phyloP scores from a whole-genome alignment of 345 rosid genomes.

The Gossypium longicalyx region DNA sequence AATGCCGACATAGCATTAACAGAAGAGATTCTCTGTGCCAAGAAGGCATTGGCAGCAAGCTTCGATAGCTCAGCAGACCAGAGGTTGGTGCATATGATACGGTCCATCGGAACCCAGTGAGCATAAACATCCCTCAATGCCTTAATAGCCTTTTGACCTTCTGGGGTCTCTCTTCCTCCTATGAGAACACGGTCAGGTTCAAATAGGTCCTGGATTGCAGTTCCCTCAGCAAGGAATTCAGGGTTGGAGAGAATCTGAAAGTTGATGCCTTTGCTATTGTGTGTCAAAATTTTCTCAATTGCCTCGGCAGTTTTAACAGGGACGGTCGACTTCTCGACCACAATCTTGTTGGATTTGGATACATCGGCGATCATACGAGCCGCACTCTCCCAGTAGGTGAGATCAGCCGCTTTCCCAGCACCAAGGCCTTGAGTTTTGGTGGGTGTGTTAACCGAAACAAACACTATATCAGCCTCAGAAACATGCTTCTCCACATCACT shows the following conservation, averaged over 20 bases:
- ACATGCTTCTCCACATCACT: slow-evolving; percentile 65
- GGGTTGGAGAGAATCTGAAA: slow-evolving; percentile 75
- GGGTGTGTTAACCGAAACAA: slow-evolving; percentile 73
- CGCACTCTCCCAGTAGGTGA: slow-evolving; percentile 82
- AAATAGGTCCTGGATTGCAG: slow-evolving; percentile 53
- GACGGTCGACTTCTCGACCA: slow-evolving; percentile 72
- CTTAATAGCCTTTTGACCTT: slow-evolving; percentile 45
- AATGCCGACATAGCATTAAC: slow-evolving; percentile 78
- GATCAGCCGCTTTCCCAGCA: slow-evolving; percentile 75
- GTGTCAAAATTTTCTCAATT: slow-evolving; percentile 62
- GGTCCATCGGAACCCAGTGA: slow-evolving; percentile 64
- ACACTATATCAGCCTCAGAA: slow-evolving; percentile 57
- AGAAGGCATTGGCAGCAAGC: slow-evolving; percentile 74
- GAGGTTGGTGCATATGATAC: slow-evolving; percentile 59
- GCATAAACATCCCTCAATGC: slow-evolving; percentile 60
- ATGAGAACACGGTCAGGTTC: slow-evolving; percentile 59
- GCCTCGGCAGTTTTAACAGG: slow-evolving; percentile 76
- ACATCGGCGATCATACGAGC: slow-evolving; percentile 76
- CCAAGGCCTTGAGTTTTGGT: slow-evolving; percentile 74
- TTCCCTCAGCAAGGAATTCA: slow-evolving; percentile 75
- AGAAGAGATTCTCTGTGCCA: slow-evolving; percentile 69
- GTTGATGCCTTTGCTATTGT: slow-evolving; percentile 59
- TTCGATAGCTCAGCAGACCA: slow-evolving; percentile 78
- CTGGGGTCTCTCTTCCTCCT: slow-evolving; percentile 64
- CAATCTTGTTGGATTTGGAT: slow-evolving; percentile 62